Conservation (phyloP, 1,139 yeast species). For the Eremothecium coryli region DNA sequence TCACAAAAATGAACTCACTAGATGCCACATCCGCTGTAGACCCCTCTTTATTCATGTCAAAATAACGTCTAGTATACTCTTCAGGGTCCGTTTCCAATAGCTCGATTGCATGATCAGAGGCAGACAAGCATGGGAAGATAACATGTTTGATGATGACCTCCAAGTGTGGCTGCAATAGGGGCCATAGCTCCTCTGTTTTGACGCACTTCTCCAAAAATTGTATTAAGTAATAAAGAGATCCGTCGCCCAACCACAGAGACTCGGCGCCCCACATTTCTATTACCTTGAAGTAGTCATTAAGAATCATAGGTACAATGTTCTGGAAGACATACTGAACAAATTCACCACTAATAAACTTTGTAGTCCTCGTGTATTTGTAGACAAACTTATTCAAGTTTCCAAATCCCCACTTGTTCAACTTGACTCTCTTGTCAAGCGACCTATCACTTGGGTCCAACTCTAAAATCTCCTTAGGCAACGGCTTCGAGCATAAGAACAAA, state of each 20-base stretch:
- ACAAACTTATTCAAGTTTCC: conserved; percentile 53
- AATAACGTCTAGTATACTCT: conserved; percentile 61
- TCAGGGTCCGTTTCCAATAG: conserved; percentile 65
- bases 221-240: conserved; percentile 52
- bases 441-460: conserved; percentile 47
- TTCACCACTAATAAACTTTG: conserved; percentile 32
- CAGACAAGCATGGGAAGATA: conserved; percentile 54
- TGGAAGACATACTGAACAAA: conserved; percentile 41
- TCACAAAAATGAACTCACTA: conserved; percentile 53
- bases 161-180: conserved; percentile 45
- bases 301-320: conserved; percentile 52
- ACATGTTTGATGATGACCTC: conserved; percentile 52
- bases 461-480: conserved; percentile 47
- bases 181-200: conserved; percentile 44
- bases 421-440: conserved; percentile 41
- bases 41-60: conserved; percentile 61
- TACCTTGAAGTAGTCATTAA: conserved; percentile 49
- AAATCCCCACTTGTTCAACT: conserved; percentile 65
- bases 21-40: conserved; percentile 78
- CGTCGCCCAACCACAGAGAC: conserved; percentile 52
- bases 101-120: conserved; percentile 47
- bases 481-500: conserved; percentile 47
- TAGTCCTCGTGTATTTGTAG: conserved; percentile 33
- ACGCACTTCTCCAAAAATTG: conserved; percentile 56
- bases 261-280: conserved; percentile 49